Percentiles rank a stretch among this genome's conserved stretches.
Conservation (phyloP, 768 basidiomycete genomes). For the Boletellus ananas region DNA sequence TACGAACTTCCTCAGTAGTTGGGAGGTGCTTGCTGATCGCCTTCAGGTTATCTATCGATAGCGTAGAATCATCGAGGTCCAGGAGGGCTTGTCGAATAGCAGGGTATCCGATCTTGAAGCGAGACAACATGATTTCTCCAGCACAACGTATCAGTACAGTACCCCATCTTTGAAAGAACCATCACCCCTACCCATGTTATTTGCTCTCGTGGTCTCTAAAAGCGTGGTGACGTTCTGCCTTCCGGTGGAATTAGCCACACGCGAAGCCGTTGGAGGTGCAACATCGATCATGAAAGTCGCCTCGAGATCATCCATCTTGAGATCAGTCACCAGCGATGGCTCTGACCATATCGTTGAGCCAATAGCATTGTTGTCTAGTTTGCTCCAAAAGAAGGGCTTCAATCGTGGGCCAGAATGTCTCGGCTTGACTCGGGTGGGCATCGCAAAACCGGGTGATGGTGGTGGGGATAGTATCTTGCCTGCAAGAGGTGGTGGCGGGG, state of each 20-base stretch:
- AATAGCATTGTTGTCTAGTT: constrained; percentile 47
- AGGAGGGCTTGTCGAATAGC: constrained; percentile 72
- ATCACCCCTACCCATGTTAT: constrained; percentile 64
- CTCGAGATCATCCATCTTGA: constrained; percentile 71
- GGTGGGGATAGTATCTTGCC: constrained; percentile 20
- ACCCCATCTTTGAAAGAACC: neutral
- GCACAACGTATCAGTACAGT: constrained; percentile 1
- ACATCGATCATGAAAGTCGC: constrained; percentile 65
- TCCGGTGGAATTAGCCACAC: constrained; percentile 38
- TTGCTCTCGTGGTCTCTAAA: constrained; percentile 76
- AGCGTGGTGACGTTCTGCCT: constrained; percentile 66
- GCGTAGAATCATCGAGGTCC: constrained; percentile 60
- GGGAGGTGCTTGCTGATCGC: constrained; percentile 74
- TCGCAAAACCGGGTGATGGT: constrained; percentile 28
- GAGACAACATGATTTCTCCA: constrained; percentile 78
- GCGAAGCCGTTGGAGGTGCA: constrained; percentile 39
- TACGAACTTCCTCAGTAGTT: constrained; percentile 71
- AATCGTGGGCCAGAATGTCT: constrained; percentile 49
- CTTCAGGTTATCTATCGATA: constrained; percentile 74
- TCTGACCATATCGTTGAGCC: constrained; percentile 71
- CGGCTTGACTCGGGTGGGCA: constrained; percentile 29
- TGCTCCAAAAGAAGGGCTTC: constrained; percentile 92
- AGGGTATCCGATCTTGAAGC: constrained; percentile 60
- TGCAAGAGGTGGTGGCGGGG: constrained; percentile 38
- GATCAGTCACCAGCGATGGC: constrained; percentile 34